phyloP scores from a whole-genome alignment of 768 basidiomycete genomes.

The Porpolomopsis calyptriformis region DNA sequence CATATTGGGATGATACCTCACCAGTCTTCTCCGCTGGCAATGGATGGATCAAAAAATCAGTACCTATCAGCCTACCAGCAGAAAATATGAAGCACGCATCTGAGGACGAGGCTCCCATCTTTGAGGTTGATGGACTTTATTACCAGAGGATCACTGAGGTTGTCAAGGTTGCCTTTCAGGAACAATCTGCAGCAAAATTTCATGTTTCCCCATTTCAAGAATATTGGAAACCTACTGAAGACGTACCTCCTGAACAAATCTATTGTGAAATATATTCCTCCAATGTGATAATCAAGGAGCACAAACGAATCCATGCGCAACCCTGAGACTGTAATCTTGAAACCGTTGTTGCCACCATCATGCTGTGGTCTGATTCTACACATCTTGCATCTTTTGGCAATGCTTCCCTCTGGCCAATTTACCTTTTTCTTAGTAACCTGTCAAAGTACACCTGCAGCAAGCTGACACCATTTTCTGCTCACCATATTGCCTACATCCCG shows the following conservation, averaged over 20 bases:
- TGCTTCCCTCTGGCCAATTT: too few relatives aligned
- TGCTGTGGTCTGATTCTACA: conserved; percentile 22
- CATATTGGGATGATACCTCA: too few relatives aligned
- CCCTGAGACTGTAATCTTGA: conserved; percentile 14
- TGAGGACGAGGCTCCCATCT: conserved; percentile 19
- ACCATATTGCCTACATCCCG: conserved; percentile 26
- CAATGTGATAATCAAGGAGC: conserved; percentile 11
- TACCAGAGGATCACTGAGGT: conserved; percentile 17
- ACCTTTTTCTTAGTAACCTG: too few relatives aligned
- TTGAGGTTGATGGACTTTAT: conserved; percentile 21
- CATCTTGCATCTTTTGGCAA: conserved; percentile 23
- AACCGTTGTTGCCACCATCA: conserved; percentile 15
- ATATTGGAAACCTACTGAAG: conserved; percentile 11
- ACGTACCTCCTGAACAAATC: conserved; percentile 1
- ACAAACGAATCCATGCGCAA: conserved; percentile 10
- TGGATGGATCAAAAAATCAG: conserved; percentile 16
- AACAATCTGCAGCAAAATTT: conserved; percentile 6
- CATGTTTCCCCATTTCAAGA: conserved; percentile 13
- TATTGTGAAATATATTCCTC: conserved; percentile 14
- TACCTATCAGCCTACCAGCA: conserved; percentile 16
- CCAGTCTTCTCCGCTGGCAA: too few relatives aligned
- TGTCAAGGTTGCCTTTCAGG: conserved; percentile 14
- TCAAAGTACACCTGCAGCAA: conserved; percentile 23
- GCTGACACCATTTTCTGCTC: conserved; percentile 12
- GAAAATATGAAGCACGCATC: conserved; percentile 11